Percentiles rank a stretch among this genome's conserved stretches.
Evolutionary conservation across 192 early-diverging fungal genomes (phyloP).

Genomic region (Backusella sp.): DNA sequence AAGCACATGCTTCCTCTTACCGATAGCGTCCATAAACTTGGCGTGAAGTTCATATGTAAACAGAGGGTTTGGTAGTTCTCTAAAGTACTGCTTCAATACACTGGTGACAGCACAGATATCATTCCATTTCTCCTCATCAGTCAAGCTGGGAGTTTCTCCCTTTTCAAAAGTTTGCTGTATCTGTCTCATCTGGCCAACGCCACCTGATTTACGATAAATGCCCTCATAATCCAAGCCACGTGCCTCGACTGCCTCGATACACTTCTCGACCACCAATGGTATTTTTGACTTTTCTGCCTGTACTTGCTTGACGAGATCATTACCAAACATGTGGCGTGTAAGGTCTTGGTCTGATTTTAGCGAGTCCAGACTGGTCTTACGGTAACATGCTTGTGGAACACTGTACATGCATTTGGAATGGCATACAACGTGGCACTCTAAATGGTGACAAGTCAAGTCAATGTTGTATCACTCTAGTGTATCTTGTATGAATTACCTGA

Average conservation of each 20-base stretch:
- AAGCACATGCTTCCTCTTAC: constrained; percentile 12
- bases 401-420: constrained; percentile 44
- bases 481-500: constrained; percentile 32
- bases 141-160: constrained; percentile 44
- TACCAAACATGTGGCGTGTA: constrained; percentile 60
- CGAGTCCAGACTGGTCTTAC: constrained; percentile 16
- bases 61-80: constrained; percentile 70
- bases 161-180: constrained; percentile 63
- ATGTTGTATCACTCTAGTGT: too few species aligned
- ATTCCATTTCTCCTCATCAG: constrained; percentile 49
- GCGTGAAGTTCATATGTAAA: constrained; percentile 65
- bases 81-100: constrained; percentile 77
- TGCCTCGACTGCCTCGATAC: constrained; percentile 66
- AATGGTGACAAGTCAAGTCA: background rate
- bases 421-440: constrained; percentile 44
- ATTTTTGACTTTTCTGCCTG: constrained; percentile 53
- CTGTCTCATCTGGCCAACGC: constrained; percentile 61
- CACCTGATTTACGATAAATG: constrained; percentile 78
- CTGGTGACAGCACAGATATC: constrained; percentile 76
- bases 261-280: constrained; percentile 68
- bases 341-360: background rate
- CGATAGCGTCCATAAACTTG: constrained; percentile 58
- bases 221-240: constrained; percentile 69
- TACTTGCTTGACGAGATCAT: constrained; percentile 57
- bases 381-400: constrained; percentile 20